Evolutionary conservation across 139 green algal species (phyloP), one percentile per base, ranked within the genome.

Genomic region (Microglena sp.): DNA sequence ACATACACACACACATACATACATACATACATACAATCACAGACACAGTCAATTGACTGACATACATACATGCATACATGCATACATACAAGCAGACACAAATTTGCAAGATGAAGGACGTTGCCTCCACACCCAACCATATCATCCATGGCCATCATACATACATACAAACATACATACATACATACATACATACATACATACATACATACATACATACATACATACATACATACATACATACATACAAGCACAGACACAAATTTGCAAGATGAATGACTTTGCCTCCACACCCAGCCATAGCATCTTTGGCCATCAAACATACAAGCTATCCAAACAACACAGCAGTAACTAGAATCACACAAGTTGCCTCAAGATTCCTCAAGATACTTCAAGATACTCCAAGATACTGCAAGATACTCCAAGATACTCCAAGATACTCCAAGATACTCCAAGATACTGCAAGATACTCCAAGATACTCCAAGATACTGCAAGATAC

Each of bases 1-100:
- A 67, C 34, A 67, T 24, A 33, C 34, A 31, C 8, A 5, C 59
- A 66, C 33, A 66, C 59, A 53, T 34, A 15, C 59, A 66, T n/a
- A 2, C 46, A 70, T 54, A 33, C 54, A 61, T 61, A 18, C 40
- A n/a, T n/a, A n/a, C n/a, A n/a, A n/a, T n/a, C n/a, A n/a, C n/a
- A n/a, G n/a, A n/a, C n/a, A 24, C 45, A 31, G n/a, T n/a, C n/a
- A n/a, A n/a, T n/a, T n/a, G n/a, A 26, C 33, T 55, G 21, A 31
- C 33, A 55, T 35, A 64, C 30, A 3, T 31, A 11, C 54, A 61
- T 30, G 53, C 7, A 22, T 22, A 65, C 4, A 32, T 5, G 6
- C 8, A 45, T 6, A 65, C 4, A 44, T 2, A 32, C 55, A 44
- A 15, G 29, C n/a, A n/a, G 28, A 54, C 40, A 50, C 40, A 18